phyloP scores from a whole-genome alignment of 1,284 basidiomycete species.

The Pholiota adiposa region DNA sequence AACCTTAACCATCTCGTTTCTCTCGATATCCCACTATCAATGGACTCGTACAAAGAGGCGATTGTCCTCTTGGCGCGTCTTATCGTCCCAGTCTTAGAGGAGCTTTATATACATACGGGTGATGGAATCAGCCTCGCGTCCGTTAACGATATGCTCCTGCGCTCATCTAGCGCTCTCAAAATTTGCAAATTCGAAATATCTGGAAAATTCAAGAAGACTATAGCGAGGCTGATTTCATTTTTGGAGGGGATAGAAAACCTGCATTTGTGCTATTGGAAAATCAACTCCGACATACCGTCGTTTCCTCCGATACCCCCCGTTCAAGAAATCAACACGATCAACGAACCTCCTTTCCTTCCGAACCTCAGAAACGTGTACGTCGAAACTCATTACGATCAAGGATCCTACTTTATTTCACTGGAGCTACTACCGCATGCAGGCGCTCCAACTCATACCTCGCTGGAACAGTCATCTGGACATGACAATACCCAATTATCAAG shows the following conservation, averaged over 20 bases:
- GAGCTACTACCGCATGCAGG: too few species aligned
- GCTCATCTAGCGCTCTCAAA: neutral
- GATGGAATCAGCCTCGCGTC: neutral
- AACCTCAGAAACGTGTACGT: neutral
- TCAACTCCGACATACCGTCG: neutral
- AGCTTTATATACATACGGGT: neutral
- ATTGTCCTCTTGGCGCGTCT: neutral
- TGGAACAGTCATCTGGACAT: too few species aligned
- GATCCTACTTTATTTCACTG: too few species aligned
- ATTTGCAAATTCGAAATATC: neutral
- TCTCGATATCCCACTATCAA: neutral
- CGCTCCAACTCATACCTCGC: too few species aligned
- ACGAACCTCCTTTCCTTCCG: neutral
- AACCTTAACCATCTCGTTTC: neutral
- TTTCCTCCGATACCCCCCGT: neutral
- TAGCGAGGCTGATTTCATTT: too few species aligned
- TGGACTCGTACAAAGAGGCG: too few species aligned
- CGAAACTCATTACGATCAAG: too few species aligned
- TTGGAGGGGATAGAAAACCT: too few species aligned
- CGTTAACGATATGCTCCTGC: neutral
- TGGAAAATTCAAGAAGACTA: too few species aligned
- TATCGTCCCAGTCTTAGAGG: neutral
- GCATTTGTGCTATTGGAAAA: too few species aligned
- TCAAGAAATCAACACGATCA: neutral
- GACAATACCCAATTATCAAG: too few species aligned